A percentile compares a stretch with the other conserved stretches of the same genome.
Evolutionary conservation across 2,329 filamentous ascomycete species (phyloP).

Genomic region (Ophiostoma novo-ulmi): DNA sequence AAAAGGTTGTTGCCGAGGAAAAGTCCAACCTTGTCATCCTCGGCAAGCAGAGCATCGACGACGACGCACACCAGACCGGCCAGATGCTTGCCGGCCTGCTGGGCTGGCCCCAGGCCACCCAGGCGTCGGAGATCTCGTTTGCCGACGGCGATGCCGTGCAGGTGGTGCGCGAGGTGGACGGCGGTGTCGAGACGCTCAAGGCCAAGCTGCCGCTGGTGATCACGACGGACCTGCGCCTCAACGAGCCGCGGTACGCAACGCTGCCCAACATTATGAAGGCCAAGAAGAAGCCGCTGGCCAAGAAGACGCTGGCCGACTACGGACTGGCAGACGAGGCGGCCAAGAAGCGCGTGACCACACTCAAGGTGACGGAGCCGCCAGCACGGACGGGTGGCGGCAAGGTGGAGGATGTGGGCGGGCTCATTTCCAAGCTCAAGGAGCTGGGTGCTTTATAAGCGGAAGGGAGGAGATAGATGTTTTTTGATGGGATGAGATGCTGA

Average conservation of each 20-base stretch:
- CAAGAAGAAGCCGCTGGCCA: constrained; percentile 98
- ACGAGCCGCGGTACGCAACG: constrained; percentile 91
- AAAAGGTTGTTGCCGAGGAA: constrained; percentile 73
- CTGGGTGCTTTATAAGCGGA: constrained; percentile 70
- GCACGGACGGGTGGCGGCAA: constrained; percentile 88
- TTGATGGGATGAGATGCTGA: neutral
- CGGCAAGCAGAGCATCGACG: constrained; percentile 97
- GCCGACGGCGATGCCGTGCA: constrained; percentile 62
- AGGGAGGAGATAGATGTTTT: neutral
- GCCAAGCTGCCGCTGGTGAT: constrained; percentile 87
- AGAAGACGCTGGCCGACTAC: constrained; percentile 80
- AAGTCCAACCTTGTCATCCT: constrained; percentile 87
- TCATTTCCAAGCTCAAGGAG: constrained; percentile 92
- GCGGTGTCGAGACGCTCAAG: constrained; percentile 83
- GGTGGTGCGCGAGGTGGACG: constrained; percentile 90
- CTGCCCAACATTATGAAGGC: constrained; percentile 99
- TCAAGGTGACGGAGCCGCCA: constrained; percentile 87
- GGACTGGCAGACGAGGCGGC: constrained; percentile 70
- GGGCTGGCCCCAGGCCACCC: constrained; percentile 90
- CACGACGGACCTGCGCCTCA: constrained; percentile 89
- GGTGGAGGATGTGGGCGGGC: constrained; percentile 94
- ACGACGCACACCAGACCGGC: constrained; percentile 90
- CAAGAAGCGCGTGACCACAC: constrained; percentile 72
- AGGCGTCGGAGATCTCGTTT: constrained; percentile 80
- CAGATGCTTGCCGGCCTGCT: constrained; percentile 95